Conservation (phyloP, 768 basidiomycete genomes). For the Lyophyllum atratum region DNA sequence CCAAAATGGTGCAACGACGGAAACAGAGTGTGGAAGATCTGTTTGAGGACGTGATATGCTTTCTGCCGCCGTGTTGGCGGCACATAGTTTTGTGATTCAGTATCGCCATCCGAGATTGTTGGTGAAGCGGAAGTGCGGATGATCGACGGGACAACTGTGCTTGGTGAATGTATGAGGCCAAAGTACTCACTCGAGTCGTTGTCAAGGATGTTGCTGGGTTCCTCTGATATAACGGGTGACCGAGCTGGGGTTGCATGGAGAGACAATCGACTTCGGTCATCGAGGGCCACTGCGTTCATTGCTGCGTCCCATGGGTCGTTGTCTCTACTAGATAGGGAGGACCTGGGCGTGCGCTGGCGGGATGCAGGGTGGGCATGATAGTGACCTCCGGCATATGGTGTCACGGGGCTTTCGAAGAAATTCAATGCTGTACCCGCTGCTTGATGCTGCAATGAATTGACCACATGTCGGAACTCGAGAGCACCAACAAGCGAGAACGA, state of each 20-base stretch:
- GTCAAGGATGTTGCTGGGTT: slow-evolving; percentile 15
- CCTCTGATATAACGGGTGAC: slow-evolving; percentile 24
- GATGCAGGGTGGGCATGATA: slow-evolving; percentile 48
- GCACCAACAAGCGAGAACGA: slow-evolving; percentile 94
- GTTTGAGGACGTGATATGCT: slow-evolving; percentile 34
- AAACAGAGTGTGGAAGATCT: slow-evolving; percentile 69
- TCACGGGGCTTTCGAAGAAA: slow-evolving; percentile 64
- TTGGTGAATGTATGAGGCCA: slow-evolving; percentile 11
- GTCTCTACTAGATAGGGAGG: slow-evolving; percentile 31
- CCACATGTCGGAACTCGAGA: slow-evolving; percentile 92
- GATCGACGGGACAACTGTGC: slow-evolving; percentile 52
- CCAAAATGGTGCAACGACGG: slow-evolving; percentile 80
- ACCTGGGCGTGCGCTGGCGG: slow-evolving; percentile 23
- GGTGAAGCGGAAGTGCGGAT: slow-evolving; percentile 58
- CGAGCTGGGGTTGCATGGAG: slow-evolving; percentile 22
- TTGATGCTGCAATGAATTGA: slow-evolving; percentile 75
- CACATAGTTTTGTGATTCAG: slow-evolving; percentile 45
- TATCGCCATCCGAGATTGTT: slow-evolving; percentile 36
- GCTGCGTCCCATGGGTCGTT: slow-evolving; percentile 52
- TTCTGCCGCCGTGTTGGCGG: slow-evolving; percentile 45
- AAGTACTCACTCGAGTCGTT: slow-evolving; percentile 18
- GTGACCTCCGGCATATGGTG: slow-evolving; percentile 77
- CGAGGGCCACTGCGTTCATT: slow-evolving; percentile 46
- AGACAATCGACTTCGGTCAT: slow-evolving; percentile 37
- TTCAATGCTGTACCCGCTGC: slow-evolving; percentile 58